These are phyloP conservation scores for Cladosporium sp. DNA, from an alignment of 2,329 filamentous ascomycete genomes.

Conservation along the genomic window DNA sequence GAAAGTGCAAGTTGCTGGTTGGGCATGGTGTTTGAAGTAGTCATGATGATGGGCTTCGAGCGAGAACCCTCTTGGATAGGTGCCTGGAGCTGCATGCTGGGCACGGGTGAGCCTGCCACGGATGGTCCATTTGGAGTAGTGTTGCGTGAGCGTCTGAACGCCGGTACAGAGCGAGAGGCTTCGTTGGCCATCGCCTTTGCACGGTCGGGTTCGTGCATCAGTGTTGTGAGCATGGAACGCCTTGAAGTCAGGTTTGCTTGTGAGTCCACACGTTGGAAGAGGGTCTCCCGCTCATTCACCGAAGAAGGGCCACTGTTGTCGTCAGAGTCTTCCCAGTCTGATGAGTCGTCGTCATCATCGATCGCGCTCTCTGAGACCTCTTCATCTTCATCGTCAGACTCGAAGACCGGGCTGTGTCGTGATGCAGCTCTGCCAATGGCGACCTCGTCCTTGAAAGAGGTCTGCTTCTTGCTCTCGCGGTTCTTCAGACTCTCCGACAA, in stretches of 20 bases:
- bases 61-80: constrained; percentile 54
- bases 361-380: constrained; percentile 78
- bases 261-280: constrained; percentile 91
- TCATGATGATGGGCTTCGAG: constrained; percentile 78
- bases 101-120: constrained; percentile 57
- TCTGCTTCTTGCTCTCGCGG: constrained; percentile 65
- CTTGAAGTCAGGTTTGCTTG: constrained; percentile 80
- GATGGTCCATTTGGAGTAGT: constrained; percentile 69
- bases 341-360: constrained; percentile 54
- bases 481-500: constrained; percentile 55
- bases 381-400: constrained; percentile 60
- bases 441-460: constrained; percentile 78
- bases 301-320: constrained; percentile 81
- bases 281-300: constrained; percentile 62
- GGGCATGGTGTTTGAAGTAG: constrained; percentile 58
- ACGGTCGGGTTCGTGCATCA: constrained; percentile 79
- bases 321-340: constrained; percentile 59
- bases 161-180: constrained; percentile 58
- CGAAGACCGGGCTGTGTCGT: constrained; percentile 60
- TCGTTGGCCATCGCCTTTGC: constrained; percentile 67
- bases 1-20: constrained; percentile 67
- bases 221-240: constrained; percentile 83
- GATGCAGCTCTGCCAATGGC: constrained; percentile 56
- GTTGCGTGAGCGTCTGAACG: constrained; percentile 60
- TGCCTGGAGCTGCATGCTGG: constrained; percentile 20